These are phyloP conservation scores for Lonicera japonica DNA, from an alignment of 129 eudicot genomes.

Conservation along the genomic window DNA sequence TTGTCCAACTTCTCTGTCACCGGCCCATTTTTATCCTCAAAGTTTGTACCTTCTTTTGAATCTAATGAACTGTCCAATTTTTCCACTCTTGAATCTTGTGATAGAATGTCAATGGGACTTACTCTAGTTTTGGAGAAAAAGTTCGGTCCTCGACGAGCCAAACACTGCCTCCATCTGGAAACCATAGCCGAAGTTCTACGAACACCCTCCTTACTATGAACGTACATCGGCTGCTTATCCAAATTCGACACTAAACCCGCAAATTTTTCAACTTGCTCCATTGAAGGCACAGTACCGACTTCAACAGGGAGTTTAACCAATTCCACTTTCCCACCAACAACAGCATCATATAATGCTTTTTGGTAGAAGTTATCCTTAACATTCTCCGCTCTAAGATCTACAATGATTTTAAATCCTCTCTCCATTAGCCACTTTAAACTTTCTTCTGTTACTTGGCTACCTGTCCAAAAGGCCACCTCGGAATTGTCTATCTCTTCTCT, in stretches of 20 bases:
- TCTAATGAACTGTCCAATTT: conserved; percentile 17
- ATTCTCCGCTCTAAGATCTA: conserved; percentile 86
- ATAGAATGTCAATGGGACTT: conserved; percentile 8
- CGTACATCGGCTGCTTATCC: conserved; percentile 56
- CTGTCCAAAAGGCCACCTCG: conserved; percentile 80
- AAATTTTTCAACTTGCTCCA: conserved; percentile 76
- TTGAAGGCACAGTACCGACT: conserved; percentile 73
- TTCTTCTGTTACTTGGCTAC: conserved; percentile 95
- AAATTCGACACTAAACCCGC: conserved; percentile 58
- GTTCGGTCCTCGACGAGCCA: conserved; percentile 30
- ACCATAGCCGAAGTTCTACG: conserved; percentile 88
- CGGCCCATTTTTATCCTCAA: conserved; percentile 27
- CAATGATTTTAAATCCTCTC: conserved; percentile 76
- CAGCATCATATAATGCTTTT: conserved; percentile 47
- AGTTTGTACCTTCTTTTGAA: conserved; percentile 14
- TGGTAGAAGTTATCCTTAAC: conserved; percentile 79
- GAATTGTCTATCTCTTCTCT: conserved; percentile 49
- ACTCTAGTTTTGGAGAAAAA: conserved; percentile 11
- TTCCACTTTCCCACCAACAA: conserved; percentile 57
- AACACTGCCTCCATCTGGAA: conserved; percentile 83
- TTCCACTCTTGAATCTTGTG: conserved; percentile 22
- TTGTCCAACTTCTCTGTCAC: conserved; percentile 9
- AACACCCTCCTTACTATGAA: conserved; percentile 92
- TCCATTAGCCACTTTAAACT: conserved; percentile 79
- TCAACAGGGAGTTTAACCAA: conserved; percentile 75